These are phyloP conservation scores for Chaetomiaceae sp. DNA, from an alignment of 2,329 filamentous ascomycete species.

Conservation along the genomic window DNA sequence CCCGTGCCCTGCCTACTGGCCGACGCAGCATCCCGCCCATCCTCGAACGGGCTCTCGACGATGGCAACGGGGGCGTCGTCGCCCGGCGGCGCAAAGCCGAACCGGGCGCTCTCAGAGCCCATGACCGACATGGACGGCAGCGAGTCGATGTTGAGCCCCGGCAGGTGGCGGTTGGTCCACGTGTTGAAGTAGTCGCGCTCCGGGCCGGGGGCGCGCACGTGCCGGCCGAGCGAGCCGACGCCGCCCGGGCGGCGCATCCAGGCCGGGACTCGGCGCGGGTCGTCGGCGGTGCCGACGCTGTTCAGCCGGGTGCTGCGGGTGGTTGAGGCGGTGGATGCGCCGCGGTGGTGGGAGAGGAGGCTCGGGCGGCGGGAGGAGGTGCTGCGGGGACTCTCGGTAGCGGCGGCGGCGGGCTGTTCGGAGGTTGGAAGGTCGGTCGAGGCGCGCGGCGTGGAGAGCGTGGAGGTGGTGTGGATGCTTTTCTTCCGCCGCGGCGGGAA, in stretches of 20 bases:
- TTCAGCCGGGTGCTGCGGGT: slow-evolving; percentile 32
- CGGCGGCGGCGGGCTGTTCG: slow-evolving; percentile 21
- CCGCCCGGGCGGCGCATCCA: slow-evolving; percentile 82
- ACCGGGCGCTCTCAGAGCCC: slow-evolving; percentile 53
- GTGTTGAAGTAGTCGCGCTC: slow-evolving; percentile 78
- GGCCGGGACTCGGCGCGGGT: slow-evolving; percentile 39
- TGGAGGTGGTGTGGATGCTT: slow-evolving; percentile 62
- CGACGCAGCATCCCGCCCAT: slow-evolving; percentile 38
- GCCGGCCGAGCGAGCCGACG: slow-evolving; percentile 72
- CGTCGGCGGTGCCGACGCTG: slow-evolving; percentile 28
- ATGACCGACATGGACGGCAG: slow-evolving; percentile 61
- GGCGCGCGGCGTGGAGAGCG: slow-evolving; percentile 59
- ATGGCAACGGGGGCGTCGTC: slow-evolving; percentile 32
- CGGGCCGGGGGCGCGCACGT: slow-evolving; percentile 69
- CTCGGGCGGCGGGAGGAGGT: slow-evolving; percentile 38
- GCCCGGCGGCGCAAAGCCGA: slow-evolving; percentile 43
- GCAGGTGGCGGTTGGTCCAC: slow-evolving; percentile 77
- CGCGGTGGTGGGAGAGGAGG: slow-evolving; percentile 32
- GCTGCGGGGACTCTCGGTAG: slow-evolving; percentile 32
- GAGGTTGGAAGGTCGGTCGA: slow-evolving; percentile 55
- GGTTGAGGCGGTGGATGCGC: slow-evolving; percentile 27
- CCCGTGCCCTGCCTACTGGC: slow-evolving; percentile 44
- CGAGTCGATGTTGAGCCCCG: slow-evolving; percentile 65
- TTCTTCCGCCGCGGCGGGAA: slow-evolving; percentile 89
- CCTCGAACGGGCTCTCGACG: slow-evolving; percentile 46